phyloP scores from a whole-genome alignment of 2,329 filamentous ascomycete species.

The Chaetothyriales sp. region DNA sequence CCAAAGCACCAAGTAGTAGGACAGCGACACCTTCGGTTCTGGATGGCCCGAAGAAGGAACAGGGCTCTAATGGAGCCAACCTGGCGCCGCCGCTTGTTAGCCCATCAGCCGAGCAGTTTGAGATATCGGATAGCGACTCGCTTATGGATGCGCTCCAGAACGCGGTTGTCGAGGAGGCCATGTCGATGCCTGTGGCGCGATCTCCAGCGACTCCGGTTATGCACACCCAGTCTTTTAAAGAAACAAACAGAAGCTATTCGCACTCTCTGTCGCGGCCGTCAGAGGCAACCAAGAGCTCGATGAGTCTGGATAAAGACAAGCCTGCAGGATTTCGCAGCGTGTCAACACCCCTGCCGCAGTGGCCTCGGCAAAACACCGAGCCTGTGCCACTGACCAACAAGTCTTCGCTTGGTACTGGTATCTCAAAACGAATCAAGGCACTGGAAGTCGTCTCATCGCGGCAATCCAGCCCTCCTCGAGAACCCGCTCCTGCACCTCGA shows the following conservation, averaged over 20 bases:
- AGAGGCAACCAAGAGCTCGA: background rate
- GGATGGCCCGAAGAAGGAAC: background rate
- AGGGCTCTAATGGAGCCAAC: background rate
- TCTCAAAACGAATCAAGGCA: constrained; percentile 87
- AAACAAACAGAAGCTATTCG: background rate
- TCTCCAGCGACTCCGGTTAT: constrained; percentile 62
- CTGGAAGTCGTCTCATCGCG: constrained; percentile 54
- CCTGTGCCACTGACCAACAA: constrained; percentile 47
- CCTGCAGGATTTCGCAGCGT: constrained; percentile 5
- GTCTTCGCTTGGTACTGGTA: constrained; percentile 71
- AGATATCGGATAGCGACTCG: constrained; percentile 56
- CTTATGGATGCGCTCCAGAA: constrained; percentile 74
- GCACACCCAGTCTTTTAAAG: constrained; percentile 6
- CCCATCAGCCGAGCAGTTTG: constrained; percentile 26
- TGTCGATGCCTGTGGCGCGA: constrained; percentile 61
- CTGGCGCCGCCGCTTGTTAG: constrained; percentile 8
- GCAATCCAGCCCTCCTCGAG: constrained; percentile 18
- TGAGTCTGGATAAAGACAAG: background rate
- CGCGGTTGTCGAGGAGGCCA: constrained; percentile 70
- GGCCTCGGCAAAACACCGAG: constrained; percentile 16
- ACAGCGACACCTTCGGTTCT: background rate
- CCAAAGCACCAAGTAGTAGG: background rate
- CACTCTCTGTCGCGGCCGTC: background rate
- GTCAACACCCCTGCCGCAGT: constrained; percentile 15
- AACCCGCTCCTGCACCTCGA: constrained; percentile 7